Percentiles rank a stretch among this genome's conserved stretches.
phyloP scores from a whole-genome alignment of 2,329 filamentous ascomycete species.

The Daldinia sp. region DNA sequence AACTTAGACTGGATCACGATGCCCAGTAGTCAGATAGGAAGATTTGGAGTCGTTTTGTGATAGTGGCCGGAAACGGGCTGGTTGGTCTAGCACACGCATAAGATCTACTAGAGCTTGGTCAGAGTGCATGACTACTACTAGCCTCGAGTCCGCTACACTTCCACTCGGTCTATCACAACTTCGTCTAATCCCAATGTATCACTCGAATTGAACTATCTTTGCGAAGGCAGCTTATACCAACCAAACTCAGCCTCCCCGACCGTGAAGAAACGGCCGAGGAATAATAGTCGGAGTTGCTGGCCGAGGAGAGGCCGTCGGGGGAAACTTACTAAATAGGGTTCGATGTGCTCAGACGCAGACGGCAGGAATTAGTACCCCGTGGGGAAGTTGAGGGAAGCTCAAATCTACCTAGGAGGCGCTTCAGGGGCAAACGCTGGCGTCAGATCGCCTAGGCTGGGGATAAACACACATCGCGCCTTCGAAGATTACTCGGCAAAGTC shows the following conservation, averaged over 20 bases:
- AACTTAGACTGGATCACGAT: neutral
- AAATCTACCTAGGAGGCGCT: neutral
- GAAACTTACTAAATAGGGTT: neutral
- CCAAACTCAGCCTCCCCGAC: neutral
- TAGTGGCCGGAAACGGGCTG: neutral
- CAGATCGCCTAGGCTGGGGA: neutral
- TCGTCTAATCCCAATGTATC: slow-evolving; percentile 1
- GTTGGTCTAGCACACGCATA: slow-evolving; percentile 1
- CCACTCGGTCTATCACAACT: slow-evolving; percentile 1
- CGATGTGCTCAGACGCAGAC: neutral
- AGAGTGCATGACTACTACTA: neutral
- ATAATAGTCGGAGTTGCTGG: slow-evolving; percentile 3
- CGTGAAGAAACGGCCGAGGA: neutral
- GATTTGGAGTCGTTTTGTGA: neutral
- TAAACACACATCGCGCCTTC: neutral
- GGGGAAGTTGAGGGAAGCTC: neutral
- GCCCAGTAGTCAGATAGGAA: neutral
- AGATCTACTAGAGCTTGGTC: neutral
- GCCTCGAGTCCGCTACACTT: neutral
- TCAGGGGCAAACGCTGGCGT: neutral
- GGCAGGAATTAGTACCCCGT: neutral
- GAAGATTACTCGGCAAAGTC: neutral
- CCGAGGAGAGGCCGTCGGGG: slow-evolving; percentile 2
- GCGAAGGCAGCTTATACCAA: neutral
- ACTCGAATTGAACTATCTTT: neutral